phyloP scores from a whole-genome alignment of 768 basidiomycete genomes.

The Rhodotorula taiwanensis region DNA sequence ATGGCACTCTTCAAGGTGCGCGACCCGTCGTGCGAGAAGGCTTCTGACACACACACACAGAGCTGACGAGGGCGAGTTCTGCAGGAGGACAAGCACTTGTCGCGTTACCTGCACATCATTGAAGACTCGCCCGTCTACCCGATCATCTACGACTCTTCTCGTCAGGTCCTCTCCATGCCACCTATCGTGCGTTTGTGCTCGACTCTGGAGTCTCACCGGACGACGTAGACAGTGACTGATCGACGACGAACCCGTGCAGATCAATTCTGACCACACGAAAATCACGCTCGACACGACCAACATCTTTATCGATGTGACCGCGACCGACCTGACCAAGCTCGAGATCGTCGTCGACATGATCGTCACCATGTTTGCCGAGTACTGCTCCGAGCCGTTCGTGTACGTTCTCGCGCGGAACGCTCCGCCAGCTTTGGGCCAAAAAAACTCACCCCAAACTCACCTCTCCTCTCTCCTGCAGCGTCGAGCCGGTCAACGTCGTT shows the following conservation, averaged over 20 bases:
- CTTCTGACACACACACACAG: too few species aligned
- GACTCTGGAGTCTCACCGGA: not conserved
- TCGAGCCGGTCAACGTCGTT: constrained; percentile 85
- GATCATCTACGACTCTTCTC: constrained; percentile 86
- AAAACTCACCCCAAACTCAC: not conserved
- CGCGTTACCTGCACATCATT: constrained; percentile 83
- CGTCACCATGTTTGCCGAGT: constrained; percentile 96
- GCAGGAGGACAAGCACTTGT: constrained; percentile 85
- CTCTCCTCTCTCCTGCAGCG: constrained; percentile 49
- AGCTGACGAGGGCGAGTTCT: too few species aligned
- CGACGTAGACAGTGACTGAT: too few species aligned
- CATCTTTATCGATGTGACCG: constrained; percentile 93
- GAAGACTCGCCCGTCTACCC: constrained; percentile 93
- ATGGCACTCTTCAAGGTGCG: constrained; percentile 89
- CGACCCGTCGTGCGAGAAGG: not conserved
- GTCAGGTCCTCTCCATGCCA: constrained; percentile 88
- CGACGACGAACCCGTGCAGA: constrained; percentile 46
- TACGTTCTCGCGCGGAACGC: constrained; percentile 52
- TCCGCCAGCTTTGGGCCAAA: not conserved
- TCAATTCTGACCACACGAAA: constrained; percentile 95
- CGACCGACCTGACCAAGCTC: constrained; percentile 92
- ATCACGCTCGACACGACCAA: constrained; percentile 89
- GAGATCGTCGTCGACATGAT: constrained; percentile 93
- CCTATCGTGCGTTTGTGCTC: constrained; percentile 55
- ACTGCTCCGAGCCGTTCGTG: constrained; percentile 86